Percentiles rank a stretch among this genome's conserved stretches.
These are phyloP conservation scores for Boletus semigastroideus DNA, from an alignment of 1,284 basidiomycete genomes.

Conservation along the genomic window DNA sequence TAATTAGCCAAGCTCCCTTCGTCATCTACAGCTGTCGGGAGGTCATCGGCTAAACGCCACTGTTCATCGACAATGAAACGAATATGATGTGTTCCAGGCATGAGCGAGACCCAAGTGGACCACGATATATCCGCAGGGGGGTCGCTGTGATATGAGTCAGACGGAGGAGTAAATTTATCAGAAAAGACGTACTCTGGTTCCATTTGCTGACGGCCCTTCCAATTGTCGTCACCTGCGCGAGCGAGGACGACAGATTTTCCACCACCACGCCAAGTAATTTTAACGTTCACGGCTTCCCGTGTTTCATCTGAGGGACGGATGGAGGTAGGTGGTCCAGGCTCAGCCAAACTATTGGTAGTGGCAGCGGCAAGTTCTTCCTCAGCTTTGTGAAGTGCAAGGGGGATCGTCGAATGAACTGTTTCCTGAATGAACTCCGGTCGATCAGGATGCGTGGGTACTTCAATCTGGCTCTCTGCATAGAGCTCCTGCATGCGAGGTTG, in stretches of 20 bases:
- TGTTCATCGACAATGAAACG: slow-evolving; percentile 96
- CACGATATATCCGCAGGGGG: slow-evolving; percentile 39
- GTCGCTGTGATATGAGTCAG: slow-evolving; percentile 25
- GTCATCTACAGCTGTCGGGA: slow-evolving; percentile 92
- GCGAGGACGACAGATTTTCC: slow-evolving; percentile 63
- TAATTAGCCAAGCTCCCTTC: slow-evolving; percentile 97
- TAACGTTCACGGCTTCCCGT: slow-evolving; percentile 48
- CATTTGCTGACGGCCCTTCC: slow-evolving; percentile 67
- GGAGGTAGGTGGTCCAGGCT: slow-evolving; percentile 20
- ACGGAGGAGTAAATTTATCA: slow-evolving; percentile 5
- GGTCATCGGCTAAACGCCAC: slow-evolving; percentile 76
- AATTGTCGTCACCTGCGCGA: slow-evolving; percentile 69
- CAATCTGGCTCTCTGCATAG: slow-evolving; percentile 33
- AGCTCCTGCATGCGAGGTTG: slow-evolving; percentile 37
- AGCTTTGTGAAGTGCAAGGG: slow-evolving; percentile 49
- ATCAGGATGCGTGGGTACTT: slow-evolving; percentile 23
- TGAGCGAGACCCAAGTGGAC: slow-evolving; percentile 55
- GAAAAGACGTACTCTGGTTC: slow-evolving; percentile 52
- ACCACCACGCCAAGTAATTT: slow-evolving; percentile 62
- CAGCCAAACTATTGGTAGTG: slow-evolving; percentile 13
- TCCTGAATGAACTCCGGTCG: slow-evolving; percentile 48
- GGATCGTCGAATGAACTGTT: slow-evolving; percentile 62
- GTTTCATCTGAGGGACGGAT: slow-evolving; percentile 31
- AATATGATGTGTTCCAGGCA: slow-evolving; percentile 92
- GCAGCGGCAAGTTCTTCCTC: slow-evolving; percentile 33